A percentile compares a stretch with the other conserved stretches of the same genome.
Evolutionary conservation across 495 filamentous ascomycete genomes (phyloP).

Genomic region (Glonium stellatum): DNA sequence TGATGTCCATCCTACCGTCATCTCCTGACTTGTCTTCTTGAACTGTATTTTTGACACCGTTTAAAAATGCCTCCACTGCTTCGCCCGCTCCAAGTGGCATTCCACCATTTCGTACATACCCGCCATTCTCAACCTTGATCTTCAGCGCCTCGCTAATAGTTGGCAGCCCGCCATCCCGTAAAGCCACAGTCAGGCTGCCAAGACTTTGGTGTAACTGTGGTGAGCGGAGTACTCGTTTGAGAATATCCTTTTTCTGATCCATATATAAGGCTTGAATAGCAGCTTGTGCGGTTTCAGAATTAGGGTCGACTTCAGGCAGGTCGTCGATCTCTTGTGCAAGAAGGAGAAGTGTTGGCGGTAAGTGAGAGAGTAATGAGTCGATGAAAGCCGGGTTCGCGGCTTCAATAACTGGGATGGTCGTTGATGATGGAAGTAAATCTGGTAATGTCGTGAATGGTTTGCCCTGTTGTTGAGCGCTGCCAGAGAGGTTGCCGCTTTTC

Average conservation of each 20-base stretch:
- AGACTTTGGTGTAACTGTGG: slow-evolving; percentile 88
- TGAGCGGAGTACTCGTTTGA: slow-evolving; percentile 76
- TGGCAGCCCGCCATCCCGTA: slow-evolving; percentile 87
- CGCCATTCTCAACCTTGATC: slow-evolving; percentile 72
- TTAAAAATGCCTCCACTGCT: slow-evolving; percentile 82
- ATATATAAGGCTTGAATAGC: slow-evolving; percentile 67
- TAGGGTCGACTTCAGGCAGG: slow-evolving; percentile 51
- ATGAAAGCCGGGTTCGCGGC: slow-evolving; percentile 55
- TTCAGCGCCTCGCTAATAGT: slow-evolving; percentile 80
- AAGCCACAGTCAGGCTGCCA: slow-evolving; percentile 72
- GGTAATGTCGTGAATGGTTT: slow-evolving; percentile 71
- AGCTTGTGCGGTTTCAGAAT: slow-evolving; percentile 57
- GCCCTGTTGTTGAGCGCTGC: slow-evolving; percentile 41
- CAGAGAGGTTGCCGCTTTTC: slow-evolving; percentile 47
- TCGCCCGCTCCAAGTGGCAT: slow-evolving; percentile 84
- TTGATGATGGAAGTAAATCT: slow-evolving; percentile 71
- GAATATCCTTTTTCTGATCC: slow-evolving; percentile 70
- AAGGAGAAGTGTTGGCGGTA: slow-evolving; percentile 68
- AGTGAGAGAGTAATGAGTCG: slow-evolving; percentile 65
- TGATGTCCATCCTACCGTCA: slow-evolving; percentile 21
- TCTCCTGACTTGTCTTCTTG: slow-evolving; percentile 47
- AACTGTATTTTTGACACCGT: slow-evolving; percentile 74
- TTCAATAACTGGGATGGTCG: slow-evolving; percentile 71
- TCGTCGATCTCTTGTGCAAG: slow-evolving; percentile 61
- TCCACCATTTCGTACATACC: slow-evolving; percentile 62